These are phyloP conservation scores for Fusarium sp. DNA, from an alignment of 2,329 filamentous ascomycete species.

Conservation along the genomic window DNA sequence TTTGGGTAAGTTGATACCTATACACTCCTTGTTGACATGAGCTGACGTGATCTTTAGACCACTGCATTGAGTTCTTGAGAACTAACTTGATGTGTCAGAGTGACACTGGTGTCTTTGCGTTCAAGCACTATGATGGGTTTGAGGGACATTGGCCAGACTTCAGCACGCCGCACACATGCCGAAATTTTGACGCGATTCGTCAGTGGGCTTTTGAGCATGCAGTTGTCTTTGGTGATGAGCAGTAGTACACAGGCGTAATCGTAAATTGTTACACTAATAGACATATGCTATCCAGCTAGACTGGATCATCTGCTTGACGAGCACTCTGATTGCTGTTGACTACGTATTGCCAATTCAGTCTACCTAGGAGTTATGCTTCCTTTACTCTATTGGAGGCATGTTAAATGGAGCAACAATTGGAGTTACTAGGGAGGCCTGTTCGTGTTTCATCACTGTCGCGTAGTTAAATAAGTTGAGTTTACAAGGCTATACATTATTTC, in stretches of 20 bases:
- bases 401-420: background rate
- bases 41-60: constrained; percentile 15
- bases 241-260: constrained; percentile 13
- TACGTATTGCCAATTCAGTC: no score
- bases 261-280: background rate
- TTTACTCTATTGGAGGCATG: background rate
- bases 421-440: accelerated
- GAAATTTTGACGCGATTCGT: constrained; percentile 63
- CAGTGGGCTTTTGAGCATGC: constrained; percentile 65
- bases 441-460: no score
- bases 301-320: no score
- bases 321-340: no score
- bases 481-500: background rate
- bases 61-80: constrained; percentile 55
- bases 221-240: constrained; percentile 60
- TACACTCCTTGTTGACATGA: accelerated
- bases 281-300: background rate
- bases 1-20: constrained; percentile 9
- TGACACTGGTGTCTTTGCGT: constrained; percentile 66
- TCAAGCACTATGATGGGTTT: constrained; percentile 60
- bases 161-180: constrained; percentile 63
- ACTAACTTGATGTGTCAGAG: constrained; percentile 66
- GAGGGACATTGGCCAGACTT: constrained; percentile 66
- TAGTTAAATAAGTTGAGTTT: no score
- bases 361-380: no score